phyloP scores from a whole-genome alignment of 169 alveolate species.

The Ichthyophthirius multifiliis region DNA sequence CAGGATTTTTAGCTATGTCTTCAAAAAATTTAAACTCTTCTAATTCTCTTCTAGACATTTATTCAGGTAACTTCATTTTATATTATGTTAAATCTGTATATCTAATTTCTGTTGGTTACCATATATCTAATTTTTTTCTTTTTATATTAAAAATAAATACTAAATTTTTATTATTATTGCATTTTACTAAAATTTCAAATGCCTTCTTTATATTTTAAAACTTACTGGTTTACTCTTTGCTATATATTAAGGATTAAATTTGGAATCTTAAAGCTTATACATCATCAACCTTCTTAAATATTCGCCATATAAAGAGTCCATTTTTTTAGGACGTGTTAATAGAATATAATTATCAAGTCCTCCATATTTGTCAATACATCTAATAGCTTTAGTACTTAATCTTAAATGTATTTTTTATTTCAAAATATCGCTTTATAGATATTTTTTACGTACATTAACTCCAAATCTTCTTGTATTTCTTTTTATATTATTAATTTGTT shows the following conservation, averaged over 20 bases:
- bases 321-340: slow-evolving; percentile 34
- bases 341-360: slow-evolving; percentile 53
- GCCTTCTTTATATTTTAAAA: neutral
- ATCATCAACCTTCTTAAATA: slow-evolving; percentile 42
- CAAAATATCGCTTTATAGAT: slow-evolving; percentile 29
- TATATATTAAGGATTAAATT: slow-evolving; percentile 24
- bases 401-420: slow-evolving; percentile 9
- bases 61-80: slow-evolving; percentile 17
- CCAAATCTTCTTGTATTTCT: slow-evolving; percentile 16
- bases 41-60: slow-evolving; percentile 28
- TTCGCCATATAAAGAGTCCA: slow-evolving; percentile 50
- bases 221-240: neutral
- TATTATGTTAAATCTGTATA: slow-evolving; percentile 32
- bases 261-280: slow-evolving; percentile 35
- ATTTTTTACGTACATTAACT: slow-evolving; percentile 31
- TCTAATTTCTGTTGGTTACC: slow-evolving; percentile 44
- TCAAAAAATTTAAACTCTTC: slow-evolving; percentile 18
- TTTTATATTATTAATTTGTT: no score
- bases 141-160: neutral
- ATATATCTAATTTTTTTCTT: slow-evolving; percentile 13
- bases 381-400: slow-evolving; percentile 39
- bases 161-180: neutral
- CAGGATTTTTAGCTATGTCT: slow-evolving; percentile 19
- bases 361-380: slow-evolving; percentile 43
- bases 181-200: neutral